Evolutionary conservation across 2,329 filamentous ascomycete genomes (phyloP), one percentile per base, ranked within the genome.

Genomic region (Fusarium dimerum): DNA sequence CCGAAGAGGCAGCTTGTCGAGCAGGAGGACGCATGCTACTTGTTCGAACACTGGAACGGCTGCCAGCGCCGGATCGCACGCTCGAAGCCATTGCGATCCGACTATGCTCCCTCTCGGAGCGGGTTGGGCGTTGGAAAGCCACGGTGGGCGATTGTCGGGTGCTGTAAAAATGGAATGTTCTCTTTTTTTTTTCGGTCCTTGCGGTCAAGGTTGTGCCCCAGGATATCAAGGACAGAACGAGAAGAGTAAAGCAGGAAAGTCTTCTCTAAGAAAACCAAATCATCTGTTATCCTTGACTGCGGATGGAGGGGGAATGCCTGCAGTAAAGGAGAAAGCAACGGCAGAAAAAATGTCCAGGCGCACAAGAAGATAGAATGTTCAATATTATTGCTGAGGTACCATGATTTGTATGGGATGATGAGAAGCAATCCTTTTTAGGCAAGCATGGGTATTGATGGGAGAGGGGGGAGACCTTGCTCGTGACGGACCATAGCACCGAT

Each of bases 51-150:
- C 62, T 56, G 51, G 57, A 50, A 32, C 70, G 68, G 36, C 60
- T 64, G 30, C 56, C 48, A 36, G 56, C 45, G 46, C 54, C 55
- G 47, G 66, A 43, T 41, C 70, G 68, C 16, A 65, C 45, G 55
- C 66, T 62, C 44, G 71, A 62, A 36, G 60, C 57, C 69, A 71
- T 71, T 48, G 63, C 58, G 54, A 70, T 65, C 57, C 71, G 69
- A 64, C 58, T 65, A 32, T 59, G 65, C 67, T 73, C 71, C 64
- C 71, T 67, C 52, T 73, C 70, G 64, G 69, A 68, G 68, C 71
- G 71, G 45, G 66, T 71, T 50, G 64, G 62, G 56, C 68, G 69
- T 68, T 66, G 65, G 51, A 57, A 65, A 59, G 71, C 70, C 71
- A 73, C 58, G 61, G 52, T 68, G 62, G 63, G 63, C 59, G 55